These are phyloP conservation scores for Arthonia radiata DNA, from an alignment of 495 filamentous ascomycete genomes.

Conservation along the genomic window DNA sequence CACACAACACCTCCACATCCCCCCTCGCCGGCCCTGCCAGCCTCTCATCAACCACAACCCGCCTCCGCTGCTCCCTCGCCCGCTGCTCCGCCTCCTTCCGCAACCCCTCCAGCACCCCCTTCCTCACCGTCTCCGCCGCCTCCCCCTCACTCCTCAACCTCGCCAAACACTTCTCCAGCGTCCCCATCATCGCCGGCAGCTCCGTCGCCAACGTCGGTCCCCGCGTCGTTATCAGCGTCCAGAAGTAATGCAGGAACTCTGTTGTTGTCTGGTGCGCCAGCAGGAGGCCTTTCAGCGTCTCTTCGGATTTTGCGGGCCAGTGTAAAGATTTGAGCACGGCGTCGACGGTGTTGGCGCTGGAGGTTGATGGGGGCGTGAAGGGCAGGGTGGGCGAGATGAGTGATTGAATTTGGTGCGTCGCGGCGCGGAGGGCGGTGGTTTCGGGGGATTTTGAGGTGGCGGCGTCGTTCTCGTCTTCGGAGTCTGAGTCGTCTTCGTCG, in stretches of 20 bases:
- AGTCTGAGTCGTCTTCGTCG: slow-evolving; percentile 26
- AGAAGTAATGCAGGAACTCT: slow-evolving; percentile 93
- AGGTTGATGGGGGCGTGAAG: slow-evolving; percentile 24
- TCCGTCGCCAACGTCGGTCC: no score
- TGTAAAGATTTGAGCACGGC: slow-evolving; percentile 28
- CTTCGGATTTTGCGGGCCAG: slow-evolving; percentile 34
- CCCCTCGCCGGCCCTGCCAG: no score
- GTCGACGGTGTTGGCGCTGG: slow-evolving; percentile 17
- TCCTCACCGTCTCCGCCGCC: no score
- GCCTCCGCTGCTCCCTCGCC: no score
- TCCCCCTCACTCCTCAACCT: no score
- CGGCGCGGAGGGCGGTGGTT: slow-evolving; percentile 20
- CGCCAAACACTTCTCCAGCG: no score
- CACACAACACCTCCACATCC: no score
- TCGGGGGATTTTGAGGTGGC: background rate
- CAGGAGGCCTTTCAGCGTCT: slow-evolving; percentile 50
- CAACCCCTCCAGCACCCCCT: no score
- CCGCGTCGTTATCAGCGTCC: no score
- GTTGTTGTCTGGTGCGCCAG: slow-evolving; percentile 79
- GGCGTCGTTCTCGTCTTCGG: slow-evolving; percentile 24
- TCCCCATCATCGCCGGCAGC: no score
- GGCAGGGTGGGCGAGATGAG: slow-evolving; percentile 16
- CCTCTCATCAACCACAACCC: no score
- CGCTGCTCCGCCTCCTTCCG: no score
- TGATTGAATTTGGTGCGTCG: slow-evolving; percentile 27